These are phyloP conservation scores for Basipetospora sp. DNA, from an alignment of 2,329 filamentous ascomycete species.

Conservation along the genomic window DNA sequence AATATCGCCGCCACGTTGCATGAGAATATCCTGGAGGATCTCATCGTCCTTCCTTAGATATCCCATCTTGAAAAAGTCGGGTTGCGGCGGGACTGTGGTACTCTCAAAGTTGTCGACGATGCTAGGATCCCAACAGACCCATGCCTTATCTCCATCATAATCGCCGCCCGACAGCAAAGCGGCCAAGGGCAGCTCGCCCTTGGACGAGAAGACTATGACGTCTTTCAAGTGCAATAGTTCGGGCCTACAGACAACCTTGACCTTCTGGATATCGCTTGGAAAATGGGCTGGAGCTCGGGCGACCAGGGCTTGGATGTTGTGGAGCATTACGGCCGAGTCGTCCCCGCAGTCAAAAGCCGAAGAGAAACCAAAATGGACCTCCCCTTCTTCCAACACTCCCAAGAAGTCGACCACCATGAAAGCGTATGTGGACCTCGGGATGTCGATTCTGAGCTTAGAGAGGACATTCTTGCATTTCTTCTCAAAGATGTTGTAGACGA, in stretches of 20 bases:
- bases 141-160: slow-evolving; percentile 67
- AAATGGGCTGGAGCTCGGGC: slow-evolving; percentile 56
- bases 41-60: slow-evolving; percentile 34
- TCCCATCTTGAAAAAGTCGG: slow-evolving; percentile 29
- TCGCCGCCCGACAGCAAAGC: slow-evolving; percentile 63
- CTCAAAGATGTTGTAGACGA: slow-evolving; percentile 31
- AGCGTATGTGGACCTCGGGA: slow-evolving; percentile 46
- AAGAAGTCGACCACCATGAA: slow-evolving; percentile 57
- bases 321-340: slow-evolving; percentile 38
- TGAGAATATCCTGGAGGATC: background rate
- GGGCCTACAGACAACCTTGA: slow-evolving; percentile 40
- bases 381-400: slow-evolving; percentile 43
- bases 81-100: slow-evolving; percentile 20
- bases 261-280: slow-evolving; percentile 58
- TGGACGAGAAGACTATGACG: slow-evolving; percentile 60
- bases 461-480: slow-evolving; percentile 38
- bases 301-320: slow-evolving; percentile 48
- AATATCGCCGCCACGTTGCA: slow-evolving; percentile 13
- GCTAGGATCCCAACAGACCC: slow-evolving; percentile 57
- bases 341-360: slow-evolving; percentile 41
- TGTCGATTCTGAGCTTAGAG: slow-evolving; percentile 42
- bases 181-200: slow-evolving; percentile 48
- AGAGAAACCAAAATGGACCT: slow-evolving; percentile 56
- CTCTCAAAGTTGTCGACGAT: slow-evolving; percentile 56
- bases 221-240: slow-evolving; percentile 57